Conservation (phyloP, 2,329 filamentous ascomycete species). For the Raffaelea albimanens region DNA sequence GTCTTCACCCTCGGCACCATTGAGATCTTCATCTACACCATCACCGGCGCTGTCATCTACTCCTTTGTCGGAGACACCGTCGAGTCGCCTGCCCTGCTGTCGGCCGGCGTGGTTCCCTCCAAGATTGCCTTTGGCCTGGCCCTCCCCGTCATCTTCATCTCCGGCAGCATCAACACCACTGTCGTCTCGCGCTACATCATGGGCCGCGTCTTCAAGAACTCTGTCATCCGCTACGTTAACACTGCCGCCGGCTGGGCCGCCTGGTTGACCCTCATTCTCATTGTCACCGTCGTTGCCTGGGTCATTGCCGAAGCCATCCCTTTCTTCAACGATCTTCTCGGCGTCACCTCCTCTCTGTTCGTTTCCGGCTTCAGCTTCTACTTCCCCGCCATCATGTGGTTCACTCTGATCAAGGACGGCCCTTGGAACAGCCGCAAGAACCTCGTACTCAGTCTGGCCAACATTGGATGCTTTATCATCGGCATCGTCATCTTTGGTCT, state of each 20-base stretch:
- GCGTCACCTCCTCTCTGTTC: constrained; percentile 40
- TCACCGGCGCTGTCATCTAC: constrained; percentile 6
- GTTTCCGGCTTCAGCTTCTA: constrained; percentile 35
- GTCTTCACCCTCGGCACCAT: constrained; percentile 52
- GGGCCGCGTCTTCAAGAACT: constrained; percentile 32
- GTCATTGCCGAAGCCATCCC: constrained; percentile 65
- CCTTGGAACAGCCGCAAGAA: constrained; percentile 18
- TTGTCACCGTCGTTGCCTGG: constrained; percentile 56
- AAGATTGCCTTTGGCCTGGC: constrained; percentile 64
- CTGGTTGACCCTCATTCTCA: constrained; percentile 47
- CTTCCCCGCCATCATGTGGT: constrained; percentile 24
- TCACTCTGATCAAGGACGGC: constrained; percentile 22
- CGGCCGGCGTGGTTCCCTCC: constrained; percentile 46
- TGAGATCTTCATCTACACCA: constrained; percentile 7
- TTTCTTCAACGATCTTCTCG: constrained; percentile 60
- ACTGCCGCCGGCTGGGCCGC: constrained; percentile 36
- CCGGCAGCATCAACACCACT: constrained; percentile 31
- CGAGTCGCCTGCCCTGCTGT: constrained; percentile 57
- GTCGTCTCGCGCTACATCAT: constrained; percentile 35
- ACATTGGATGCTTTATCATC: constrained; percentile 4
- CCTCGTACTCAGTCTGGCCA: constrained; percentile 4
- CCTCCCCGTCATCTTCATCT: constrained; percentile 64
- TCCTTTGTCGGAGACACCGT: constrained; percentile 41
- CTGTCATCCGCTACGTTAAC: constrained; percentile 36
- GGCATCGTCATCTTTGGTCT: constrained; percentile 4